These are phyloP conservation scores for Arthonia radiata DNA, from an alignment of 495 filamentous ascomycete genomes.

Conservation along the genomic window DNA sequence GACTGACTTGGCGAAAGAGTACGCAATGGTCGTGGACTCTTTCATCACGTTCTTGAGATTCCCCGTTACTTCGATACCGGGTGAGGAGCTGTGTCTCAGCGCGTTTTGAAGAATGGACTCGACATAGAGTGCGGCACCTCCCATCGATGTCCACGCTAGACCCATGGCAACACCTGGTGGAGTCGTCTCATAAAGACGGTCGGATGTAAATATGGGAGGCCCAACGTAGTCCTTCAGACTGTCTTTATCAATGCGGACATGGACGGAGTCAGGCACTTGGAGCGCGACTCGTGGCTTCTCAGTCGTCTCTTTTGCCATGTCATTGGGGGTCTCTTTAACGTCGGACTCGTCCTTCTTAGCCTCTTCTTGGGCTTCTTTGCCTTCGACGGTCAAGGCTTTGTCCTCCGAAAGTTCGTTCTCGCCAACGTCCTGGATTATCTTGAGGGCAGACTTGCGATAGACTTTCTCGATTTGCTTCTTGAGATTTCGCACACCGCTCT, in stretches of 20 bases:
- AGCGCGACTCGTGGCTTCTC: constrained; percentile 57
- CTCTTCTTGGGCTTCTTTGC: constrained; percentile 56
- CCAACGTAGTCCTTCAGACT: constrained; percentile 96
- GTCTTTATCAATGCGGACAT: constrained; percentile 67
- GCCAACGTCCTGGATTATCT: constrained; percentile 87
- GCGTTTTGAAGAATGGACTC: constrained; percentile 83
- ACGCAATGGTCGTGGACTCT: constrained; percentile 80
- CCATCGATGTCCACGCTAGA: constrained; percentile 95
- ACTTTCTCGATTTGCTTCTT: constrained; percentile 99
- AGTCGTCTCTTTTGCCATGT: constrained; percentile 43
- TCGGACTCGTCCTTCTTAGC: constrained; percentile 34
- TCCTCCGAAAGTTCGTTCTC: constrained; percentile 65
- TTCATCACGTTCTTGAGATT: constrained; percentile 97
- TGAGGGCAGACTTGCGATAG: constrained; percentile 87
- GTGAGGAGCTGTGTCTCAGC: constrained; percentile 40
- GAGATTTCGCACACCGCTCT: constrained; percentile 87
- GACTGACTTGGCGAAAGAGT: constrained; percentile 79
- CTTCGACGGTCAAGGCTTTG: constrained; percentile 66
- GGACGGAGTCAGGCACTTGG: constrained; percentile 66
- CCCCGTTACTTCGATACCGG: constrained; percentile 70
- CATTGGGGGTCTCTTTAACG: constrained; percentile 27
- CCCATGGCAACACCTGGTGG: constrained; percentile 98
- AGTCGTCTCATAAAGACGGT: constrained; percentile 82
- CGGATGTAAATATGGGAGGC: constrained; percentile 81
- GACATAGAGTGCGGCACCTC: constrained; percentile 86